Conservation (phyloP, 2,329 filamentous ascomycete genomes). For the Pseudocercospora fuligena region DNA sequence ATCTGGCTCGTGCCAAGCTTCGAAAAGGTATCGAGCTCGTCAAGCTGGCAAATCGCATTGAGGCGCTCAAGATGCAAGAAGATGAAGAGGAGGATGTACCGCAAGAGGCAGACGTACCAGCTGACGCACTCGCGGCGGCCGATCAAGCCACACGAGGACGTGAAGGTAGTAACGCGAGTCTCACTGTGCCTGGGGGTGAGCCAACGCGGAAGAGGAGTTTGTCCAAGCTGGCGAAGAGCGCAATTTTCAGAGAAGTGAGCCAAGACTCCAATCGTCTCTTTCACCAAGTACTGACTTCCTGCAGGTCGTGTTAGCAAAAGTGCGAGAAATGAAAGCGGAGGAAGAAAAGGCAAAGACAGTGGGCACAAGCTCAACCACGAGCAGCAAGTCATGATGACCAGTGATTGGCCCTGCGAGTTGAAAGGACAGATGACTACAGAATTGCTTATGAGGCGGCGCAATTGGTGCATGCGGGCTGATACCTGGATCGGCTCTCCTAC, state of each 20-base stretch:
- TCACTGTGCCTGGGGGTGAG: constrained; percentile 33
- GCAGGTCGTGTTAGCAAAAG: constrained; percentile 77
- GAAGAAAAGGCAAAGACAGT: constrained; percentile 60
- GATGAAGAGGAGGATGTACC: constrained; percentile 77
- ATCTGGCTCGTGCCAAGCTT: constrained; percentile 88
- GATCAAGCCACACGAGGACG: constrained; percentile 41
- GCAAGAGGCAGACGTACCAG: constrained; percentile 63
- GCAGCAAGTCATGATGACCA: not conserved
- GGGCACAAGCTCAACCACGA: constrained; percentile 5
- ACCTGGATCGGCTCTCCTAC: constrained; percentile 3
- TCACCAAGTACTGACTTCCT: constrained; percentile 14
- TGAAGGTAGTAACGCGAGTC: constrained; percentile 21
- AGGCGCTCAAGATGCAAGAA: constrained; percentile 89
- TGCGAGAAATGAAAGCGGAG: constrained; percentile 86
- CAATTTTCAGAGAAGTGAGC: constrained; percentile 86
- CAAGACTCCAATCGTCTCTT: not conserved
- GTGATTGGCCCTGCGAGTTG: not conserved
- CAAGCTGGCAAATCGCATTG: constrained; percentile 94
- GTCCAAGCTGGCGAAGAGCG: constrained; percentile 64
- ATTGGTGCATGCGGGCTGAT: constrained; percentile 1
- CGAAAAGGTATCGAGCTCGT: constrained; percentile 93
- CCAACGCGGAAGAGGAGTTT: constrained; percentile 56
- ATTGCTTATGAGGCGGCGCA: not conserved
- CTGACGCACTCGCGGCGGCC: constrained; percentile 64
- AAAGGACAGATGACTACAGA: not conserved